Conservation (phyloP, 2,329 filamentous ascomycete species). For the Metarhizium guizhouense region DNA sequence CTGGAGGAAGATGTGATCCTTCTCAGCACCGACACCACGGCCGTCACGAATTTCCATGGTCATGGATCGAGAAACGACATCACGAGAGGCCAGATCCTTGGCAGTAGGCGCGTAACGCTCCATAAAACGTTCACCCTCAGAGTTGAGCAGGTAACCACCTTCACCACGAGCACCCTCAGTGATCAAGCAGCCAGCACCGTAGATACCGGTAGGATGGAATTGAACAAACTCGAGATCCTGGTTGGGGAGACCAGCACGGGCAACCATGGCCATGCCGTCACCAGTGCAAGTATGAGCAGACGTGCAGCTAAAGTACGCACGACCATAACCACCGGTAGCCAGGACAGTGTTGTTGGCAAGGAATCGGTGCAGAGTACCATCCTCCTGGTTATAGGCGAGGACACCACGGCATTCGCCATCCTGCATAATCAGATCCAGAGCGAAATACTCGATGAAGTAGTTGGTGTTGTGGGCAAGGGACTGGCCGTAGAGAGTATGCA, state of each 20-base stretch:
- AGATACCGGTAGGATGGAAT: constrained; percentile 99
- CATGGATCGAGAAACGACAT: constrained; percentile 96
- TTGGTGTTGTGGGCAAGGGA: constrained; percentile 96
- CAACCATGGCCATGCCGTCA: constrained; percentile 99
- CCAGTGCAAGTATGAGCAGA: constrained; percentile 97
- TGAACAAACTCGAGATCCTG: constrained; percentile 99
- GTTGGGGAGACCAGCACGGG: constrained; percentile 92
- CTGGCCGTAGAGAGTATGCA: constrained; percentile 97
- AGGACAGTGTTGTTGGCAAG: constrained; percentile 93
- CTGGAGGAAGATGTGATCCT: constrained; percentile 98
- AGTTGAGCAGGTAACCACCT: constrained; percentile 95
- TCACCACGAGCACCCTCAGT: constrained; percentile 97
- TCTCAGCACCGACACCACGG: constrained; percentile 90
- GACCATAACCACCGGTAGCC: constrained; percentile 94
- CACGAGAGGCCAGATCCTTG: constrained; percentile 93
- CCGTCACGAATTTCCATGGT: constrained; percentile 97
- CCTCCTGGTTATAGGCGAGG: constrained; percentile 96
- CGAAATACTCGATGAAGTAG: constrained; percentile 99
- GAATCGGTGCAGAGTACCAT: constrained; percentile 96
- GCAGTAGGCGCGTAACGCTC: constrained; percentile 95
- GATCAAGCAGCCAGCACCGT: constrained; percentile 94
- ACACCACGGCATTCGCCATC: constrained; percentile 95
- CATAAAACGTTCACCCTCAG: constrained; percentile 98
- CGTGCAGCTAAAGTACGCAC: constrained; percentile 97
- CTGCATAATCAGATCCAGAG: constrained; percentile 94